These are phyloP conservation scores for Kodamaea fungicola DNA, from an alignment of 1,139 yeast genomes.

Conservation along the genomic window DNA sequence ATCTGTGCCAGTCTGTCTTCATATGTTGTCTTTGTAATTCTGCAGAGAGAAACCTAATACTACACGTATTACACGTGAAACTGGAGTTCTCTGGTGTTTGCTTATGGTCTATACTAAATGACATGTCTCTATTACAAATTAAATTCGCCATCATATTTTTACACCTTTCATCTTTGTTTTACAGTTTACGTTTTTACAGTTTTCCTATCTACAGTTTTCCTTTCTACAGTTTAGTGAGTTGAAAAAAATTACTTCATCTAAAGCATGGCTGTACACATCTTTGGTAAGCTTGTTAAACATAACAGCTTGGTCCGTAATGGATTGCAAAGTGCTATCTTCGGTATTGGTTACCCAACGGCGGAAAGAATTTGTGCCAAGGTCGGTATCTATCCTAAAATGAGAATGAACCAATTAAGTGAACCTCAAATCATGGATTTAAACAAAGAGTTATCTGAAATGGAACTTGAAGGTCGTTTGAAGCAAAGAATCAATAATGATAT, in stretches of 20 bases:
- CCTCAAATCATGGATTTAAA: constrained; percentile 83
- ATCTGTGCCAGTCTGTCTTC: constrained; percentile 97
- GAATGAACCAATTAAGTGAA: constrained; percentile 89
- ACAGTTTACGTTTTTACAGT: constrained; percentile 4
- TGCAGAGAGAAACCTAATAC: constrained; percentile 69
- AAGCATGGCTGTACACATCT: constrained; percentile 68
- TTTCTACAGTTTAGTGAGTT: not conserved
- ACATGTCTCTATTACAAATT: constrained; percentile 13
- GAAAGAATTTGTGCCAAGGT: constrained; percentile 77
- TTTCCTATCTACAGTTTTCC: not conserved
- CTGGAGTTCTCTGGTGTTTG: constrained; percentile 32
- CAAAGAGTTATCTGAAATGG: constrained; percentile 78
- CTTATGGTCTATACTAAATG: constrained; percentile 28
- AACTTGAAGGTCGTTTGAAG: constrained; percentile 82
- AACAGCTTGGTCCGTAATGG: constrained; percentile 51
- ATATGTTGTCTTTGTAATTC: constrained; percentile 85
- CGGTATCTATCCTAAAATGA: constrained; percentile 89
- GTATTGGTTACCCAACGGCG: constrained; percentile 77
- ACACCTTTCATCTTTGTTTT: constrained; percentile 1
- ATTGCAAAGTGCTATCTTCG: constrained; percentile 77
- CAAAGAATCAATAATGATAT: constrained; percentile 79
- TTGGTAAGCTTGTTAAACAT: constrained; percentile 68
- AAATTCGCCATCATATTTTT: not conserved
- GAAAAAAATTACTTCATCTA: constrained; percentile 2
- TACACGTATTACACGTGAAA: constrained; percentile 87